Base-by-base conservation (phyloP, 331 rosid species). In the Malus hybrid region DNA sequence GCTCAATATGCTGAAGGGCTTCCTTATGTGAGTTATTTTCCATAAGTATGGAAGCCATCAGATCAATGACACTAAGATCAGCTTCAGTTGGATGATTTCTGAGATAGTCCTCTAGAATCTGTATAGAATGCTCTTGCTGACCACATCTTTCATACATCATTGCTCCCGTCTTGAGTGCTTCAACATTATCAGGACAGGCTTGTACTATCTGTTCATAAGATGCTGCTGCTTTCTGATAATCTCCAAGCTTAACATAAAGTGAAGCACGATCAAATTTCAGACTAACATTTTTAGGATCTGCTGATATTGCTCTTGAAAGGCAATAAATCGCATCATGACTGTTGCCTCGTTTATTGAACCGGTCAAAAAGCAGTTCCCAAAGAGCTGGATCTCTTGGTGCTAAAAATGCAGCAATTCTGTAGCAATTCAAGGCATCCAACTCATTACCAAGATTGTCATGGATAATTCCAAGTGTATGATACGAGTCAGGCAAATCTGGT, bases 391-490 rank as follows among this genome's bases (percentile, higher is more conserved):
- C 89, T 80, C 83, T 87, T 12, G 96, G 96, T 80, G 70, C 84
- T 82, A 92, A 82, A 83, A 76, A 91, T 69, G 99, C 96, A 61
- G 97, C 89, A 80, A 92, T 84, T 93, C 89, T 86, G 85, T 85
- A 87, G 81, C 24, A 90, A 69, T 84, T 85, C 84, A 88, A 81
- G 73, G 96, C 89, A 83, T 76, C 88, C 56, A 74, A 65, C n/a
- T 81, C 74, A 71, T 92, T 93, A 55, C 90, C 87, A 60, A 88
- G 82, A 74, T 85, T 76, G 12, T 18, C 67, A 79, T 87, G 76
- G 81, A 89, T 84, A 73, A 90, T 94, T 83, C 92, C 99, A 77
- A 94, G 95, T 6, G 88, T 92, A 77, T 90, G 99, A 88, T 90
- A 92, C 4, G 97, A 79, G 42, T 92, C 93, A 20, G 88, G 88